These are phyloP conservation scores for Dendrobium officinale DNA, from an alignment of 106 monocot species.

Conservation along the genomic window DNA sequence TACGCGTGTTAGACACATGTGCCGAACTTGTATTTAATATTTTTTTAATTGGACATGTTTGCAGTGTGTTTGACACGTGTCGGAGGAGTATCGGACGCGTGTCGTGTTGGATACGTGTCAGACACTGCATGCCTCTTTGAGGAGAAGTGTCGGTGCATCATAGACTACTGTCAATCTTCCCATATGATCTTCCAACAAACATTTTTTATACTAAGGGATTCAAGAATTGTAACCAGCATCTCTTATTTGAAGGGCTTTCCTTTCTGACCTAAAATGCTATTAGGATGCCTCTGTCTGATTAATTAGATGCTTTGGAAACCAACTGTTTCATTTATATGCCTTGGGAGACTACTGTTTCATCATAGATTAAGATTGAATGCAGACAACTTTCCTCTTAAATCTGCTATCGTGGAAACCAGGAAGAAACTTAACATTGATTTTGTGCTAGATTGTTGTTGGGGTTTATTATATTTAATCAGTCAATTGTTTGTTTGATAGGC, in stretches of 20 bases:
- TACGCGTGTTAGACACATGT: too few species aligned
- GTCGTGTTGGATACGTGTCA: too few species aligned
- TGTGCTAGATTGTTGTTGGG: too few species aligned
- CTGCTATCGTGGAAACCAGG: neutral
- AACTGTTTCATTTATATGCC: neutral
- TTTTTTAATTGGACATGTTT: too few species aligned
- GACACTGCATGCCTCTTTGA: too few species aligned
- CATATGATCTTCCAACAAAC: neutral
- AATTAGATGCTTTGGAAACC: neutral
- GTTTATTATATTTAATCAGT: neutral
- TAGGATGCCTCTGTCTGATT: neutral
- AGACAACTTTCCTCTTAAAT: neutral
- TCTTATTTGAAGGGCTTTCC: neutral
- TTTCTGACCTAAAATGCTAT: neutral
- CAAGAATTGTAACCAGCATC: neutral
- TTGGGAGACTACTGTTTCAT: neutral
- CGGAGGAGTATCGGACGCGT: too few species aligned
- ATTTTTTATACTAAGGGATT: neutral
- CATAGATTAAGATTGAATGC: neutral
- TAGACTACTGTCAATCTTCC: neutral
- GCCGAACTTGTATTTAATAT: too few species aligned
- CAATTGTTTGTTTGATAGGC: neutral
- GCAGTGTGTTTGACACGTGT: too few species aligned
- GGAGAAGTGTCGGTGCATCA: too few species aligned
- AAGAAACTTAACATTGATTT: neutral